Percentiles rank a stretch among this genome's conserved stretches.
phyloP scores from a whole-genome alignment of 2,329 filamentous ascomycete genomes.

The Aspergillus hortae region DNA sequence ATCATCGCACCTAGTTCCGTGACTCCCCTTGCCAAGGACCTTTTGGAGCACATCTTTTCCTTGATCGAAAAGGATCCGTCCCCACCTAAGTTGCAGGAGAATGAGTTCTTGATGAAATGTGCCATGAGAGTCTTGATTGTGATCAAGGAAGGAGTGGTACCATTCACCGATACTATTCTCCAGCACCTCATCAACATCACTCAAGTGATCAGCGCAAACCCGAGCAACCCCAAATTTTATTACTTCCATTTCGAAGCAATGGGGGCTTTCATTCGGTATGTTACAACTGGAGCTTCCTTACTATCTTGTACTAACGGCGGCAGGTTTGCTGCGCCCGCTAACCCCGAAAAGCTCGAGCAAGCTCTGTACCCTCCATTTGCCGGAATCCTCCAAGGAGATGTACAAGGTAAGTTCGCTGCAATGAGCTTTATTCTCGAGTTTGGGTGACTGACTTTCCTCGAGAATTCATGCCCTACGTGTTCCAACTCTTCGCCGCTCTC shows the following conservation, averaged over 20 bases:
- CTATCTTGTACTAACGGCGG: conserved; percentile 8
- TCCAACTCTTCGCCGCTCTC: conserved; percentile 89
- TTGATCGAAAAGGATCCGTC: conserved; percentile 81
- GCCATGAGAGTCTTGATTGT: conserved; percentile 97
- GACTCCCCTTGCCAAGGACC: conserved; percentile 75
- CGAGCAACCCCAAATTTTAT: conserved; percentile 96
- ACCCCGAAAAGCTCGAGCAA: conserved; percentile 71
- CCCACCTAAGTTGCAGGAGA: conserved; percentile 93
- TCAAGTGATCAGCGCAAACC: conserved; percentile 86
- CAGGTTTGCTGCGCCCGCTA: conserved; percentile 63
- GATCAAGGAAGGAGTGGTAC: conserved; percentile 74
- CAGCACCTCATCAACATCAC: conserved; percentile 85
- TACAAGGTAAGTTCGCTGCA: conserved; percentile 59
- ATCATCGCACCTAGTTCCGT: conserved; percentile 79
- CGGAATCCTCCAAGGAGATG: conserved; percentile 72
- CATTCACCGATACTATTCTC: conserved; percentile 73
- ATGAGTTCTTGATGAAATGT: conserved; percentile 97
- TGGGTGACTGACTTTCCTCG: conserved; percentile 27
- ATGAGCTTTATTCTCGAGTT: background rate
- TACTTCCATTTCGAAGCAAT: conserved; percentile 97
- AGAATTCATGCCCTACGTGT: conserved; percentile 96
- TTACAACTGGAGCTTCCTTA: background rate
- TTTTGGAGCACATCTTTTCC: conserved; percentile 85
- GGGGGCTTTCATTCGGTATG: conserved; percentile 74
- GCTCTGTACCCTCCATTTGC: conserved; percentile 82